Base-by-base conservation (phyloP, 148 eudicot species). In the Chenopodium album region DNA sequence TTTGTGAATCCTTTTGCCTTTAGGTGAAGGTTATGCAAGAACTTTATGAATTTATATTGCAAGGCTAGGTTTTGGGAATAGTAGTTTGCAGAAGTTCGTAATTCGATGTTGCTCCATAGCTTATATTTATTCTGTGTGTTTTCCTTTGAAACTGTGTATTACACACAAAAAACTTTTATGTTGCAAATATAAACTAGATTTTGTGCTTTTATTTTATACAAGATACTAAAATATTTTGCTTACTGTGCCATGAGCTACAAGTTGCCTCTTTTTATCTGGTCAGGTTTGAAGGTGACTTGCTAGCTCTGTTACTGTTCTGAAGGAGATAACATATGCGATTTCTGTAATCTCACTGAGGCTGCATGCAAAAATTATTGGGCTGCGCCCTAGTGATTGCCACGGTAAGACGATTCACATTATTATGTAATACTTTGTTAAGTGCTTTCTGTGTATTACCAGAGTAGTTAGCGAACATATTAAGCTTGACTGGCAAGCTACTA, bases 231-330 rank as follows among this genome's bases (percentile, higher is more conserved):
- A 34, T 34, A 34, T 34, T 34, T 34, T 34, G 37, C 37, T 34
- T 34, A 34, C 37, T 34, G 37, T 34, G 37, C 37, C 70, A 29
- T 80, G 62, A 64, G 75, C 9, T 10, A 41, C 12, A 5, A 23
- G 9, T 13, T 78, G 32, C n/a, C 22, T 77, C 37, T 32, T 71
- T 64, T 44, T 70, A 76, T 77, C 74, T 85, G 65, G 41, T 56
- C 83, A 97, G 98, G 98, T 73, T 83, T 97, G 88, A 94, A 91
- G 88, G 98, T 89, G 78, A 97, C 98, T 74, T 97, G 99, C 89
- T 77, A 94, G 85, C 85, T 97, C 66, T 90, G 95, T 74, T 97
- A 94, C 85, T 97, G 99, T 80, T 97, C 98, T 66, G 99, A 97
- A 90, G 99, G 99, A 82, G 98, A 97, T 87, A 97, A 97, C 81